Percentiles rank a stretch among this genome's conserved stretches.
phyloP scores from a whole-genome alignment of 225 moss, liverwort and hornwort genomes.

The Marchantia paleacea region DNA sequence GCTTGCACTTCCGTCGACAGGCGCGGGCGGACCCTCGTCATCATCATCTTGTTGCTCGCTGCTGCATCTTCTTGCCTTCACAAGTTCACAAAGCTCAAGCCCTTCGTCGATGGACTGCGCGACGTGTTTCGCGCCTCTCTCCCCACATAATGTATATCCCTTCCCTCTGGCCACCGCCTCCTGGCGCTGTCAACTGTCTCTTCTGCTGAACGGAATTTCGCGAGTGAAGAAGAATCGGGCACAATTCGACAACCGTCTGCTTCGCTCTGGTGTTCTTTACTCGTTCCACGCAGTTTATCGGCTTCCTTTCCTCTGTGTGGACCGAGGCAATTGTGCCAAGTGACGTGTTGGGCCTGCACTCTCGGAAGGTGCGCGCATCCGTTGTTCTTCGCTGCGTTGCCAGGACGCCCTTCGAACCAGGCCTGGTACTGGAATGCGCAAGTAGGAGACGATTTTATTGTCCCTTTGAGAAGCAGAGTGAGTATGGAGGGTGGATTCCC shows the following conservation, averaged over 20 bases:
- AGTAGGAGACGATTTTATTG: not conserved
- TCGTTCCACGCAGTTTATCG: not conserved
- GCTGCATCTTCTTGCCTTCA: not conserved
- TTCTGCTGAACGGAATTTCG: not conserved
- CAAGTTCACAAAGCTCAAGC: not conserved
- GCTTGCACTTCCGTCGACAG: not conserved
- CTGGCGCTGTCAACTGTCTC: not conserved
- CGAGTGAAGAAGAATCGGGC: not conserved
- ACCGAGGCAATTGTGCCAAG: not conserved
- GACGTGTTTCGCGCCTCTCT: not conserved
- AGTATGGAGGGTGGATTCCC: slow-evolving; percentile 10
- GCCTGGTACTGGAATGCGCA: too few species aligned
- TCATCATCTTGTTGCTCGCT: not conserved
- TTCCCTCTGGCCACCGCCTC: not conserved
- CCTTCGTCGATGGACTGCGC: not conserved
- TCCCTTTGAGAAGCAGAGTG: not conserved
- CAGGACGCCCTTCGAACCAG: too few species aligned
- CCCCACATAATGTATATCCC: slow-evolving; percentile 1
- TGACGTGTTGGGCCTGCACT: not conserved
- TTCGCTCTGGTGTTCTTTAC: not conserved
- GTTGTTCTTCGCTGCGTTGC: not conserved
- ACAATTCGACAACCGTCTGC: not conserved
- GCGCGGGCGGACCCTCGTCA: not conserved
- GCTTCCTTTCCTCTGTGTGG: too few species aligned
- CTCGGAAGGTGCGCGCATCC: too few species aligned